Evolutionary conservation across 108 stramenopile genomes (phyloP), one percentile per base, ranked within the genome.

Genomic region (Nitzschia sp.): DNA sequence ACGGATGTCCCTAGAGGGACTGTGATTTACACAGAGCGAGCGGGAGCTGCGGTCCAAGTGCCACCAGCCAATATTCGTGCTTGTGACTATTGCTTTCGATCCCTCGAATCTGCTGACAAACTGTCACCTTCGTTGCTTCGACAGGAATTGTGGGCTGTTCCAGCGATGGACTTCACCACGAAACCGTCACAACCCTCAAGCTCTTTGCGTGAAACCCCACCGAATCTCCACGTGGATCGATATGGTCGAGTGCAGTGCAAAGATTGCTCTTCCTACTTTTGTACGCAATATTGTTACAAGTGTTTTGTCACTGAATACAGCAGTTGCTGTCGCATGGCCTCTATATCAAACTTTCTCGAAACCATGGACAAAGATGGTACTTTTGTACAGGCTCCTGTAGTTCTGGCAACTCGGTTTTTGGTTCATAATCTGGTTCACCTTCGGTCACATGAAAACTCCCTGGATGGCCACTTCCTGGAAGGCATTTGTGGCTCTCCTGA

Each of bases 11-110:
- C 58, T 14, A 51, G 52, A 52, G 83, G 83, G 17, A 50, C 64
- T 15, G 61, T 73, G 0, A 75, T 83, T 54, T 83, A 56, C 51
- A 83, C 83, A 8, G 83, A 83, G 64, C 51, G 61, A 26, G 79
- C 83, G 10, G 43, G 52, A 10, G 66, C 55, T n/a, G 83, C 69
- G 0, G 65, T 58, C 20, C 76, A 83, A 62, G 50, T 80, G 0
- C 76, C 75, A 34, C 53, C 57, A 8, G 51, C 53, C 44, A 24
- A 38, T 21, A 64, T 84, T 56, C 72, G 66, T 57, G 80, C 75
- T 24, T 85, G 84, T 60, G 79, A 81, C 51, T 57, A 72, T 20
- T 85, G 84, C 48, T 85, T 85, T 70, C 77, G 67, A 26, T 85
- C 84, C 3, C 37, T 85, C 21, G 84, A 85, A 76, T 75, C 76